Base-by-base conservation (phyloP, 148 eudicot genomes). In the Vaccinium darrowii region DNA sequence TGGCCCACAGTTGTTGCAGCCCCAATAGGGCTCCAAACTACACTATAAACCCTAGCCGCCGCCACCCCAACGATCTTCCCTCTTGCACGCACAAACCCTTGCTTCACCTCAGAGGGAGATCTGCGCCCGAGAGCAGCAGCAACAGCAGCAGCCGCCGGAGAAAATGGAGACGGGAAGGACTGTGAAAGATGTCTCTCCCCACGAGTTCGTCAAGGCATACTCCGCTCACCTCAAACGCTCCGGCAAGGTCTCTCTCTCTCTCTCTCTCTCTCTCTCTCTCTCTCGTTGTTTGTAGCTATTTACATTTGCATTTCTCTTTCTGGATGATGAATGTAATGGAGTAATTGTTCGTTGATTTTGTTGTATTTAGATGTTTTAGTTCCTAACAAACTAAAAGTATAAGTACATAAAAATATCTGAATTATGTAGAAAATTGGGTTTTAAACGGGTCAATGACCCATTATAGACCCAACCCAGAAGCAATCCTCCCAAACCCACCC, bases 221-320 rank as follows among this genome's bases (percentile, higher is more conserved):
- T 89, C 93, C 62, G 90, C 92, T 76, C 93, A 91, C 65, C 93
- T 91, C 81, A 91, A 91, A 56, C 93, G 92, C 23, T 91, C 93
- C 78, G 93, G 93, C 75, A 91, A 91, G 90, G 93, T 91, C 27
- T 43, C 9, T 27, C 80, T 84, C 43, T 76, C 47, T 58, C 74
- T 36, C 47, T 72, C 16, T 54, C 58, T 54, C 36, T 33, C 36
- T 76, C 47, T 58, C 74, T 36, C 47, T 72, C 16, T 54, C 58
- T 54, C 36, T 33, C 36, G 36, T 33, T 33, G 36, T 33, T 33
- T 33, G 36, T 33, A 33, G 36, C 36, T 33, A 33, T 33, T 33
- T 33, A 33, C 36, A 33, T 33, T 33, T 33, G 36, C 36, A 33
- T 33, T 33, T 33, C 36, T 33, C 36, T 33, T 33, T 33, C 36